Base-by-base conservation (phyloP, 192 early-diverging fungal genomes). In the Funneliformis mosseae region DNA sequence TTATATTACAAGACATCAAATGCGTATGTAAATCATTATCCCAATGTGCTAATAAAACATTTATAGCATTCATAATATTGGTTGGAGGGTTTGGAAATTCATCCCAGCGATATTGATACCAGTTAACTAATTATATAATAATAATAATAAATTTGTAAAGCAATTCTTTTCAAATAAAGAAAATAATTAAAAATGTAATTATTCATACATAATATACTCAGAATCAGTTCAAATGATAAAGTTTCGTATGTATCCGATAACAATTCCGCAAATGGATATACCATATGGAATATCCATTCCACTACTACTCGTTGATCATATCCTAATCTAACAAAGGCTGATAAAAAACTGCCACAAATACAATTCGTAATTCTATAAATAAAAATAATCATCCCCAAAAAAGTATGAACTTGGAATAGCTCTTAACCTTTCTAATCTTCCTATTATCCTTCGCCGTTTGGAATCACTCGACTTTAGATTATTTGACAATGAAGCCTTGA, bases 111-210 rank as follows among this genome's bases (percentile, higher is more conserved):
- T 46, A 18, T 46, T 74, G 71, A 46, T 45, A 74, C 71, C 71
- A 74, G 25, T 74, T 74, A 25, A 74, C 71, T 74, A n/a, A n/a
- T n/a, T n/a, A 27, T 18, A 46, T 45, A n/a, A n/a, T n/a, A n/a
- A n/a, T n/a, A n/a, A 73, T 12, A 73, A 18, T n/a, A n/a, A 21
- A 33, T 33, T 9, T 8, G 23, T 2, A 45, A 46, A 7, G 16
- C n/a, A 45, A 43, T 16, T 27, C 42, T 4, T 42, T 48, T 21
- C 4, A 23, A 48, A 11, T 12, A 46, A 14, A 27, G 25, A 11
- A 3, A 23, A 46, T 41, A 23, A 1, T 8, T 8, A 39, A 46
- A 74, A 6, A 10, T 11, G 0, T 6, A 74, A 74, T 14, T 2
- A 18, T 23, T 23, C 71, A 23, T 46, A 74, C 71, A 46, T 74